A percentile compares a stretch with the other conserved stretches of the same genome.
These are phyloP conservation scores for Malassezia dermatis DNA, from an alignment of 1,284 basidiomycete species.

Conservation along the genomic window DNA sequence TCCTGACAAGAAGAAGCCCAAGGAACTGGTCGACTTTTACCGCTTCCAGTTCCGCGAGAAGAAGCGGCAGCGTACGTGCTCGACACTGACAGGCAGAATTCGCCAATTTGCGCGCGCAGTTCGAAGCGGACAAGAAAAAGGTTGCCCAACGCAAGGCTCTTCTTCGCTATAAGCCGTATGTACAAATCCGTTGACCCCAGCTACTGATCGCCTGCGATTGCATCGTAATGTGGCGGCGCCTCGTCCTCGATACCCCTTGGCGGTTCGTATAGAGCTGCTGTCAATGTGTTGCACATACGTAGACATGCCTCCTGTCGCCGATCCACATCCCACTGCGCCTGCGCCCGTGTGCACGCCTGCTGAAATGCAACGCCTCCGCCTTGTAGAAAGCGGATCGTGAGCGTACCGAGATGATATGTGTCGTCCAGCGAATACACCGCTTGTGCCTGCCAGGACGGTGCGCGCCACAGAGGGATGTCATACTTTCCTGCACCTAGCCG, in stretches of 20 bases:
- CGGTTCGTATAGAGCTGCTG: constrained; percentile 8
- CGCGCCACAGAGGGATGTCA: neutral
- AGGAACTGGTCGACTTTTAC: constrained; percentile 40
- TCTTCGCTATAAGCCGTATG: constrained; percentile 39
- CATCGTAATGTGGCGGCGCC: neutral
- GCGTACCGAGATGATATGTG: neutral
- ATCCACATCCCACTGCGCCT: neutral
- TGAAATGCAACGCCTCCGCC: constrained; percentile 1
- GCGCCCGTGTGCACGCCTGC: neutral
- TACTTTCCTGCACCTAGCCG: neutral
- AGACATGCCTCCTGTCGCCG: neutral
- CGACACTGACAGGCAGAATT: constrained; percentile 19
- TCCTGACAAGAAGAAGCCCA: constrained; percentile 28
- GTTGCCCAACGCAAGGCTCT: constrained; percentile 36
- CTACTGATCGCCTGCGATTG: neutral
- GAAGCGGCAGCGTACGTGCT: constrained; percentile 29
- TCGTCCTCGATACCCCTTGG: constrained; percentile 12
- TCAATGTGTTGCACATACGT: constrained; percentile 4
- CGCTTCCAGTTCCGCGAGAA: constrained; percentile 41
- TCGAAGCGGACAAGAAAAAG: constrained; percentile 38
- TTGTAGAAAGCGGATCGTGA: neutral
- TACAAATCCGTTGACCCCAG: neutral
- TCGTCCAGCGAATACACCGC: neutral
- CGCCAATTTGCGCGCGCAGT: constrained; percentile 35
- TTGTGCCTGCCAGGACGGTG: constrained; percentile 1